These are phyloP conservation scores for Ogataea chonburiensis DNA, from an alignment of 805 yeast genomes.

Conservation along the genomic window DNA sequence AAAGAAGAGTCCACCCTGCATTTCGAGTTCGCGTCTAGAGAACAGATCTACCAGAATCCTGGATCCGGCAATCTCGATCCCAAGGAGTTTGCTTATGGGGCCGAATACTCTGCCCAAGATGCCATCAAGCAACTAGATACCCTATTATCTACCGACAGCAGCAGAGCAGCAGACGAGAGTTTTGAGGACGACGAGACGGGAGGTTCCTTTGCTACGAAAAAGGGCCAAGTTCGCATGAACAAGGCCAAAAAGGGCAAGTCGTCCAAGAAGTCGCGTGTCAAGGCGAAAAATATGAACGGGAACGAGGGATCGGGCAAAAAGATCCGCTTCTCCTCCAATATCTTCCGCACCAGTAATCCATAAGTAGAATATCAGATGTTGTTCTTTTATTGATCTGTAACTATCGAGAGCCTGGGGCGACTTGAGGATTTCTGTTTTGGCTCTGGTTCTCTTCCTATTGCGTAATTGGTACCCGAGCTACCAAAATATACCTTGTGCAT, in stretches of 20 bases:
- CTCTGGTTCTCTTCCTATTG: too few species aligned
- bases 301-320: slow-evolving; percentile 11
- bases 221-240: slow-evolving; percentile 4
- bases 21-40: slow-evolving; percentile 26
- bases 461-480: slow-evolving; percentile 10
- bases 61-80: background rate
- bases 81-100: background rate
- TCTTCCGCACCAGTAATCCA: slow-evolving; percentile 18
- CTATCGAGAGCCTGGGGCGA: background rate
- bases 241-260: slow-evolving; percentile 6
- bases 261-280: slow-evolving; percentile 8
- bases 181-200: slow-evolving; percentile 5
- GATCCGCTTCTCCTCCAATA: slow-evolving; percentile 20
- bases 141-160: slow-evolving; percentile 4
- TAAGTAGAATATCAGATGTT: background rate
- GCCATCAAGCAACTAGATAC: slow-evolving; percentile 8
- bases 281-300: slow-evolving; percentile 4
- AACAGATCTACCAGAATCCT: slow-evolving; percentile 11
- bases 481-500: slow-evolving; percentile 14
- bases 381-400: background rate
- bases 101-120: background rate
- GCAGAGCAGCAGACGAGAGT: slow-evolving; percentile 4
- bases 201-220: slow-evolving; percentile 3
- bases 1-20: slow-evolving; percentile 13
- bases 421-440: too few species aligned